Conservation (phyloP, 225 moss, liverwort and hornwort genomes). For the Ulota crispa region DNA sequence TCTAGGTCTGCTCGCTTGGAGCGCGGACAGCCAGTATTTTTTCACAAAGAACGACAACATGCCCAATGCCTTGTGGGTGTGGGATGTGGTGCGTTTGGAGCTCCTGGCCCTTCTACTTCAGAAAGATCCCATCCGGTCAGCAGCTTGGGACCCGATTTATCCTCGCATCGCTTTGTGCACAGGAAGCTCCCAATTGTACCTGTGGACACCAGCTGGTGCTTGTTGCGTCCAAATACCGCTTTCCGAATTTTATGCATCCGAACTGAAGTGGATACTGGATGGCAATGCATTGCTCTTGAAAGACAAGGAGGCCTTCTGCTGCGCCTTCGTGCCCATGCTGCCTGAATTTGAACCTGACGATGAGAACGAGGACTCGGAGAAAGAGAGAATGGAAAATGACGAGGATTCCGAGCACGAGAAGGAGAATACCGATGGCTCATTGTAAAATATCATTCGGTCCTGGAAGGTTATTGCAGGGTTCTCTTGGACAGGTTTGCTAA, state of each 20-base stretch:
- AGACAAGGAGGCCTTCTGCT: constrained; percentile 91
- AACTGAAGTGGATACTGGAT: constrained; percentile 92
- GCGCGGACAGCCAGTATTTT: constrained; percentile 80
- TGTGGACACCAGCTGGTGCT: constrained; percentile 93
- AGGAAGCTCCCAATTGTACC: constrained; percentile 78
- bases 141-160: constrained; percentile 86
- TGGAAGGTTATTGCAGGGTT: background rate
- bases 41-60: constrained; percentile 94
- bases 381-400: constrained; percentile 32
- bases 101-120: constrained; percentile 81
- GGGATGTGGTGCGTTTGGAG: constrained; percentile 90
- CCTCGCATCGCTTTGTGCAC: constrained; percentile 90
- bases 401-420: constrained; percentile 26
- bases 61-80: constrained; percentile 93
- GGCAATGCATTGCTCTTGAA: constrained; percentile 83
- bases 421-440: constrained; percentile 23
- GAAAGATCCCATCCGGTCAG: constrained; percentile 83
- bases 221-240: constrained; percentile 92
- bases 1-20: constrained; percentile 85
- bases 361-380: constrained; percentile 41
- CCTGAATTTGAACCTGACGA: constrained; percentile 71
- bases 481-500: background rate
- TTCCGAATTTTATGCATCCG: constrained; percentile 69
- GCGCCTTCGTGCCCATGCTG: constrained; percentile 84
- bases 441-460: constrained; percentile 32